Evolutionary conservation across 2,329 filamentous ascomycete genomes (phyloP).

Genomic region (Calonectria pauciramosa): DNA sequence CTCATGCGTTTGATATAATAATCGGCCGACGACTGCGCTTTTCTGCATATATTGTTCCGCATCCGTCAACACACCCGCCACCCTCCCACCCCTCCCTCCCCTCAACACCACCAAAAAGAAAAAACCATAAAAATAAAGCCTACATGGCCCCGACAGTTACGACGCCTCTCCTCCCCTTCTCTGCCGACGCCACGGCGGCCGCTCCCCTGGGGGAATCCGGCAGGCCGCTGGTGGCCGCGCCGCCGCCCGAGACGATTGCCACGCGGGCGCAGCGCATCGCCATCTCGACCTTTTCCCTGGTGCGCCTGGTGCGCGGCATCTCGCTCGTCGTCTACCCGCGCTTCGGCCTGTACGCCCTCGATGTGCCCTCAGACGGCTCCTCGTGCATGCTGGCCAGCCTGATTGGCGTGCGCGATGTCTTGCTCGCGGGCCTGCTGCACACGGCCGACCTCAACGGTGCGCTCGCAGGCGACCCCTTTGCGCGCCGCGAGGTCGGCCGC

Average conservation of each 20-base stretch:
- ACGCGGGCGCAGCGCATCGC: conserved; percentile 41
- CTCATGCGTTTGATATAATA: background rate
- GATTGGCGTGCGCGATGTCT: conserved; percentile 49
- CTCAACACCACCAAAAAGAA: background rate
- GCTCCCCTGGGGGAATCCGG: conserved; percentile 14
- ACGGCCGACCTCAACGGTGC: conserved; percentile 39
- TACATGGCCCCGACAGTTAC: conserved; percentile 36
- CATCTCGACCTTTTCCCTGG: conserved; percentile 41
- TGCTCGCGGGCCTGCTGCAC: conserved; percentile 48
- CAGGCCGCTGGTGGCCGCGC: background rate
- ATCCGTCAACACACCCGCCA: background rate
- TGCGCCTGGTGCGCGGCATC: conserved; percentile 48
- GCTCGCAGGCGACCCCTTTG: conserved; percentile 23
- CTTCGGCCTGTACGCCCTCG: conserved; percentile 48
- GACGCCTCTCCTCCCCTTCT: conserved; percentile 45
- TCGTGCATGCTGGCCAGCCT: conserved; percentile 48
- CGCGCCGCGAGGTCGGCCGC: conserved; percentile 46
- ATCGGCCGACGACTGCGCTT: background rate
- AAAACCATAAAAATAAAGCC: background rate
- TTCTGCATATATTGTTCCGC: background rate
- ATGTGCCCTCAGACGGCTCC: conserved; percentile 43
- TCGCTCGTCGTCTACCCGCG: conserved; percentile 46
- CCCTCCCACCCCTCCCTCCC: background rate
- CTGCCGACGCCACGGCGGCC: conserved; percentile 39
- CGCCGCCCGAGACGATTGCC: conserved; percentile 22